These are phyloP conservation scores for Phytophthora capsici DNA, from an alignment of 352 stramenopile genomes.

Conservation along the genomic window DNA sequence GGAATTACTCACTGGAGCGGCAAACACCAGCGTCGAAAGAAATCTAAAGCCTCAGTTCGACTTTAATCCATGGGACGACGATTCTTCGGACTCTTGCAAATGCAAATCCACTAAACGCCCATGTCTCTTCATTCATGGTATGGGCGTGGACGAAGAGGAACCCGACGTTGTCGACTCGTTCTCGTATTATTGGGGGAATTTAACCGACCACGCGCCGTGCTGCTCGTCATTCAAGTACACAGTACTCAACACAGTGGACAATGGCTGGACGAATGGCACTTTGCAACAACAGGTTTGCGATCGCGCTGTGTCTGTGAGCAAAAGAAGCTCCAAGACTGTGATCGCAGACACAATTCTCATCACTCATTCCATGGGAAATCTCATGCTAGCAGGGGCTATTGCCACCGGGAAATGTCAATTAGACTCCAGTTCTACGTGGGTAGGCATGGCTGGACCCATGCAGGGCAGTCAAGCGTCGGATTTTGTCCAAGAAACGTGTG, in stretches of 20 bases:
- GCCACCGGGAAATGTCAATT: slow-evolving; percentile 26
- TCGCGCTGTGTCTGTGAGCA: slow-evolving; percentile 13
- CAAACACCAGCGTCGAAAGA: not conserved
- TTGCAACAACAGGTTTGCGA: slow-evolving; percentile 26
- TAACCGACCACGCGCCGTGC: slow-evolving; percentile 26
- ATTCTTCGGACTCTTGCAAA: slow-evolving; percentile 10
- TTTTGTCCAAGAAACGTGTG: slow-evolving; percentile 21
- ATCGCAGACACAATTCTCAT: slow-evolving; percentile 27
- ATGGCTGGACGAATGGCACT: slow-evolving; percentile 16
- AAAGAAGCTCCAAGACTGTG: slow-evolving; percentile 1
- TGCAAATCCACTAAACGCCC: slow-evolving; percentile 24
- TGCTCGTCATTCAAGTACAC: slow-evolving; percentile 27
- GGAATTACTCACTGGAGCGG: slow-evolving; percentile 13
- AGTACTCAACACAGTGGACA: slow-evolving; percentile 14
- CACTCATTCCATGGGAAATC: slow-evolving; percentile 26
- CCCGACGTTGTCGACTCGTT: slow-evolving; percentile 14
- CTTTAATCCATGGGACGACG: slow-evolving; percentile 4
- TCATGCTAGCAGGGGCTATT: slow-evolving; percentile 30
- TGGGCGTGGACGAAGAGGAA: slow-evolving; percentile 17
- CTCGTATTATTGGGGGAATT: slow-evolving; percentile 25
- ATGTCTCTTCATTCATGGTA: slow-evolving; percentile 28
- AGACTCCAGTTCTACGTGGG: slow-evolving; percentile 33
- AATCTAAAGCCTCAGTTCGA: slow-evolving; percentile 17
- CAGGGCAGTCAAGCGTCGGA: slow-evolving; percentile 21
- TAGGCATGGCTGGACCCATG: slow-evolving; percentile 32